These are phyloP conservation scores for Coprinopsis cinerea DNA, from an alignment of 768 basidiomycete genomes.

Conservation along the genomic window DNA sequence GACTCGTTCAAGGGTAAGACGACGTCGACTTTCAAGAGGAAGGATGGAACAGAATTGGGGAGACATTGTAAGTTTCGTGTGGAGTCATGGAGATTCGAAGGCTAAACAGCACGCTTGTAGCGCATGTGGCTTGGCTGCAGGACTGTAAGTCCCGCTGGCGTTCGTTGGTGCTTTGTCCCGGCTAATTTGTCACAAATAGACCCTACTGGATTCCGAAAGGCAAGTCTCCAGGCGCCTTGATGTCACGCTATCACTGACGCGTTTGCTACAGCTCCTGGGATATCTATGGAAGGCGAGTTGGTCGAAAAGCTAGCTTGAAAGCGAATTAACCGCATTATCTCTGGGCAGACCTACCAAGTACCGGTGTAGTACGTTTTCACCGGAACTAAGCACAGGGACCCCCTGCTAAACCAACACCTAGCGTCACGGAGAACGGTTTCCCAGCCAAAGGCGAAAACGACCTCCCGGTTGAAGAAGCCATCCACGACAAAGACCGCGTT, in stretches of 20 bases:
- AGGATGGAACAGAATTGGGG: constrained; percentile 54
- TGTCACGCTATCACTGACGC: neutral
- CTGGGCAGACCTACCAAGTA: constrained; percentile 29
- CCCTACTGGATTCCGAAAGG: constrained; percentile 54
- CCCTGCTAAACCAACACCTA: constrained; percentile 17
- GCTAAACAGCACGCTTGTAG: constrained; percentile 31
- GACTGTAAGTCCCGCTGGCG: constrained; percentile 23
- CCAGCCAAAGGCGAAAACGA: constrained; percentile 53
- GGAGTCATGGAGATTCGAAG: too few species aligned
- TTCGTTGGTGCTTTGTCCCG: neutral
- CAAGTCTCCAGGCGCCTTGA: constrained; percentile 21
- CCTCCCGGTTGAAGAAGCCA: constrained; percentile 39
- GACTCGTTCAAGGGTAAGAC: constrained; percentile 54
- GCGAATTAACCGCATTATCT: neutral
- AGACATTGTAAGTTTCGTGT: constrained; percentile 40
- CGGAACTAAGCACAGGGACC: neutral
- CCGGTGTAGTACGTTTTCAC: constrained; percentile 47
- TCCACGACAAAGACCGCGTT: constrained; percentile 55
- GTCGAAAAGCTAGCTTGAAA: neutral
- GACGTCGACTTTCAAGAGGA: constrained; percentile 45
- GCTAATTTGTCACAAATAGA: constrained; percentile 23
- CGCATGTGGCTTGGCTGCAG: constrained; percentile 58
- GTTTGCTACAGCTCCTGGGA: constrained; percentile 40
- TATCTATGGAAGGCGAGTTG: constrained; percentile 56
- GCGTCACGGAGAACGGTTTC: constrained; percentile 69